Evolutionary conservation across 1,139 yeast species (phyloP).

Genomic region (Taphrina flavorubra): DNA sequence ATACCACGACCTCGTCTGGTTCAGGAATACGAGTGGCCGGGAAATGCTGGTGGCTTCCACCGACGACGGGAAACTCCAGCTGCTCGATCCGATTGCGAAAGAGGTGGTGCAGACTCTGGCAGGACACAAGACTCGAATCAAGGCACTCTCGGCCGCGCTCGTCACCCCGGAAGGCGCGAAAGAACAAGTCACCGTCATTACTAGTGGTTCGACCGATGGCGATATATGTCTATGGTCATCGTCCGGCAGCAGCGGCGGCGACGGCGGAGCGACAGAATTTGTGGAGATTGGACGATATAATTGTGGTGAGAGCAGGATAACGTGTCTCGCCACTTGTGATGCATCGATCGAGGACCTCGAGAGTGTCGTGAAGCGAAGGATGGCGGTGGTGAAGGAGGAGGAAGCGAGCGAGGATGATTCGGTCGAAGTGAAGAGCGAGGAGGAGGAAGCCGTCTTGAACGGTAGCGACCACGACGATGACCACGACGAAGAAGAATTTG

Average conservation of each 20-base stretch:
- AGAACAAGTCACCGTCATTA: constrained; percentile 56
- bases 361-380: constrained; percentile 28
- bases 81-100: constrained; percentile 16
- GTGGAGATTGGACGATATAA: constrained; percentile 25
- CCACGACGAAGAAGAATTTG: constrained; percentile 45
- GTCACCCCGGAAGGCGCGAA: constrained; percentile 5
- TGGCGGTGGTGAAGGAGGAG: constrained; percentile 17
- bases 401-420: constrained; percentile 43
- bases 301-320: constrained; percentile 32
- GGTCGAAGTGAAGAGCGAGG: constrained; percentile 50
- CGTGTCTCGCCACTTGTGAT: constrained; percentile 26
- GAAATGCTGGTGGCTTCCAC: constrained; percentile 15
- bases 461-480: constrained; percentile 51
- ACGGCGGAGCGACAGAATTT: constrained; percentile 39
- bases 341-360: constrained; percentile 34
- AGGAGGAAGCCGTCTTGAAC: constrained; percentile 46
- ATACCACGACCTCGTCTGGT: constrained; percentile 25
- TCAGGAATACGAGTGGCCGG: constrained; percentile 4
- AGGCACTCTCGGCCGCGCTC: constrained; percentile 11
- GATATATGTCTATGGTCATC: constrained; percentile 78
- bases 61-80: constrained; percentile 21
- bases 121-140: constrained; percentile 36
- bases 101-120: constrained; percentile 5
- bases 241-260: constrained; percentile 47
- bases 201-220: constrained; percentile 92